phyloP scores from a whole-genome alignment of 345 rosid genomes.

The Microcos paniculata region DNA sequence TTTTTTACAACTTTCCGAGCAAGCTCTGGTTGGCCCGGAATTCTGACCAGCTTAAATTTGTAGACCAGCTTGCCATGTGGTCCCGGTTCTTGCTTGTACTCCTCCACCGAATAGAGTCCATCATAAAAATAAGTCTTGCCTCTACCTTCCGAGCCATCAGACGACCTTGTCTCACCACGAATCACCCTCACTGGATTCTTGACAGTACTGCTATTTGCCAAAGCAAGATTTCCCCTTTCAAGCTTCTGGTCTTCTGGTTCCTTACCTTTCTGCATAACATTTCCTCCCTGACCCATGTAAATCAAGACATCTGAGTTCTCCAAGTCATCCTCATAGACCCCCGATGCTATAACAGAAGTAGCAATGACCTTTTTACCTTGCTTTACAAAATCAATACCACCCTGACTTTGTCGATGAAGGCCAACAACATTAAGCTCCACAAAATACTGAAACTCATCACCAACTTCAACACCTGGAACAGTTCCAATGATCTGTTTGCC shows the following conservation, averaged over 20 bases:
- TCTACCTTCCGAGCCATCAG: constrained; percentile 38
- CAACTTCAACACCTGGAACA: no score
- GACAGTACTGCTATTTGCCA: constrained; percentile 49
- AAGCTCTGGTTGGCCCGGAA: constrained; percentile 77
- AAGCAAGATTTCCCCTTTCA: constrained; percentile 69
- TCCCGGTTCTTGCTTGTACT: constrained; percentile 51
- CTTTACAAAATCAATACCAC: constrained; percentile 76
- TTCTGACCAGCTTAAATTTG: constrained; percentile 58
- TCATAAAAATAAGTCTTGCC: constrained; percentile 54
- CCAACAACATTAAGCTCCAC: constrained; percentile 73
- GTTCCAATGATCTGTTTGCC: constrained; percentile 57
- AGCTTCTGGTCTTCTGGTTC: constrained; percentile 76
- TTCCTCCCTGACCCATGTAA: constrained; percentile 89
- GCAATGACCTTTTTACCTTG: constrained; percentile 44
- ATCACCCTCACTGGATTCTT: constrained; percentile 70
- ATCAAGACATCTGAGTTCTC: constrained; percentile 56
- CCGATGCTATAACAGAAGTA: constrained; percentile 72
- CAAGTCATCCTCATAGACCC: constrained; percentile 62
- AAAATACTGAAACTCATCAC: constrained; percentile 78
- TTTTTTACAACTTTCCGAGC: constrained; percentile 77
- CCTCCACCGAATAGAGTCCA: constrained; percentile 73
- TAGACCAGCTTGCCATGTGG: constrained; percentile 69
- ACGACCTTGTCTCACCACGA: constrained; percentile 56
- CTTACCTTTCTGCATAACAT: constrained; percentile 48
- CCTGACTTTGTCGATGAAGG: constrained; percentile 63